A percentile compares a stretch with the other conserved stretches of the same genome.
These are phyloP conservation scores for Macrophomina tecta DNA, from an alignment of 2,329 filamentous ascomycete genomes.

Conservation along the genomic window DNA sequence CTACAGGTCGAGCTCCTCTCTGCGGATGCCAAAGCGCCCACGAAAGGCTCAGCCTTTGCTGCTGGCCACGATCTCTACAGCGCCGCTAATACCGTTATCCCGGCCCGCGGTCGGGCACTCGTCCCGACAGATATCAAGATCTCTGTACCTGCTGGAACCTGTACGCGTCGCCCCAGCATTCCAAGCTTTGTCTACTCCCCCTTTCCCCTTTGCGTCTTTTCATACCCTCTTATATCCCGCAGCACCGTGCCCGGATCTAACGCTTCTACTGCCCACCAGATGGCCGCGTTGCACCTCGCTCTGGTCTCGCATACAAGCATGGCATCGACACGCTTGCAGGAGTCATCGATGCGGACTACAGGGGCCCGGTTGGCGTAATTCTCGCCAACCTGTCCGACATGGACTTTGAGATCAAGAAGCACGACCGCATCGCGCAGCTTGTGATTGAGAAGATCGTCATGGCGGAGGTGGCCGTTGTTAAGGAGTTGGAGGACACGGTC, in stretches of 20 bases:
- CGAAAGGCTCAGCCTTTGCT: conserved; percentile 84
- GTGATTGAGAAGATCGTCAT: conserved; percentile 95
- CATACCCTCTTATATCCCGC: not conserved
- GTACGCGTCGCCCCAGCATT: conserved; percentile 56
- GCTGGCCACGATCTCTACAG: conserved; percentile 95
- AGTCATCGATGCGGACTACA: conserved; percentile 97
- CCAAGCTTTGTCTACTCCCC: conserved; percentile 9
- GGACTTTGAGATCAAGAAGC: conserved; percentile 81
- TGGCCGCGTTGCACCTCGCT: conserved; percentile 86
- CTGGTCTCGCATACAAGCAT: conserved; percentile 90
- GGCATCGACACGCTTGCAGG: conserved; percentile 96
- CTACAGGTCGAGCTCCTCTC: conserved; percentile 90
- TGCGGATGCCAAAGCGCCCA: conserved; percentile 78
- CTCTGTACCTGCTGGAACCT: conserved; percentile 87
- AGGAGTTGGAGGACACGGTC: conserved; percentile 87
- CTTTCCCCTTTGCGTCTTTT: not conserved
- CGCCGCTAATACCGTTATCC: conserved; percentile 74
- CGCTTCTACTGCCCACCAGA: conserved; percentile 57
- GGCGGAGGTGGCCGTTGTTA: conserved; percentile 87
- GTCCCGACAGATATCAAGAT: conserved; percentile 93
- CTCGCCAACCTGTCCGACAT: conserved; percentile 89
- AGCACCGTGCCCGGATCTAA: not conserved
- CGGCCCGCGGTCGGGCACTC: conserved; percentile 80
- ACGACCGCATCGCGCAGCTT: conserved; percentile 91
- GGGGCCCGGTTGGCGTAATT: conserved; percentile 90